Percentiles rank a stretch among this genome's conserved stretches.
Conservation (phyloP, 2,329 filamentous ascomycete genomes). For the Neofusicoccum ribis region DNA sequence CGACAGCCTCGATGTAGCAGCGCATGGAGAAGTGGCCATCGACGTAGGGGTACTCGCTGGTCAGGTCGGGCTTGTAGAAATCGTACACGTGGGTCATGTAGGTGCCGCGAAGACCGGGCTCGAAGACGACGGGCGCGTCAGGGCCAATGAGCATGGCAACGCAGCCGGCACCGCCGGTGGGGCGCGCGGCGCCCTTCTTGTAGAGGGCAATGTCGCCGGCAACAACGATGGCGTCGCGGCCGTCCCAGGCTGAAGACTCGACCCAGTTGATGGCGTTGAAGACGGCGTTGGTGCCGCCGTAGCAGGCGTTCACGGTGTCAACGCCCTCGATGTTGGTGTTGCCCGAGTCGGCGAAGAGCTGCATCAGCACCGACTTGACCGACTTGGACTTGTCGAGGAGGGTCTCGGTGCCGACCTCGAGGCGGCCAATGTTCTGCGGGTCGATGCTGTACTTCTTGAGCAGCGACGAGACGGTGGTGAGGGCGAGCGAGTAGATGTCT, state of each 20-base stretch:
- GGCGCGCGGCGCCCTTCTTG: slow-evolving; percentile 55
- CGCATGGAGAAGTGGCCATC: slow-evolving; percentile 55
- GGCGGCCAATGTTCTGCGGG: slow-evolving; percentile 51
- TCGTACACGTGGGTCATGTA: slow-evolving; percentile 56
- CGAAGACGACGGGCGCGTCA: slow-evolving; percentile 51
- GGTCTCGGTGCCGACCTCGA: slow-evolving; percentile 57
- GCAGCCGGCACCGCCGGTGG: slow-evolving; percentile 55
- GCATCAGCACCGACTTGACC: slow-evolving; percentile 56
- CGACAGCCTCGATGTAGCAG: slow-evolving; percentile 55
- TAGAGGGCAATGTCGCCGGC: slow-evolving; percentile 56
- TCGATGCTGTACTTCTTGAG: slow-evolving; percentile 55
- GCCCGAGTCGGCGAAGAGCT: slow-evolving; percentile 52
- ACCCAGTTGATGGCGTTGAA: slow-evolving; percentile 58
- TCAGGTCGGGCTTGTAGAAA: slow-evolving; percentile 57
- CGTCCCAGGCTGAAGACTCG: slow-evolving; percentile 56
- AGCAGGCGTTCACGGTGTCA: slow-evolving; percentile 56
- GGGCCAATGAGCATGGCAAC: slow-evolving; percentile 56
- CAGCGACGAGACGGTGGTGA: slow-evolving; percentile 54
- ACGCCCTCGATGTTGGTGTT: slow-evolving; percentile 57
- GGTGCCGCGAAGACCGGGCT: slow-evolving; percentile 51
- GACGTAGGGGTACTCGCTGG: slow-evolving; percentile 55
- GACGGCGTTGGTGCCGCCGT: slow-evolving; percentile 55
- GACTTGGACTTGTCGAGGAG: slow-evolving; percentile 58
- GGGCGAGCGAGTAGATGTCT: slow-evolving; percentile 57
- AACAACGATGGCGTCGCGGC: slow-evolving; percentile 53